Evolutionary conservation across 78 protist genomes (phyloP).

Genomic region (Dictyostelium citrinum): DNA sequence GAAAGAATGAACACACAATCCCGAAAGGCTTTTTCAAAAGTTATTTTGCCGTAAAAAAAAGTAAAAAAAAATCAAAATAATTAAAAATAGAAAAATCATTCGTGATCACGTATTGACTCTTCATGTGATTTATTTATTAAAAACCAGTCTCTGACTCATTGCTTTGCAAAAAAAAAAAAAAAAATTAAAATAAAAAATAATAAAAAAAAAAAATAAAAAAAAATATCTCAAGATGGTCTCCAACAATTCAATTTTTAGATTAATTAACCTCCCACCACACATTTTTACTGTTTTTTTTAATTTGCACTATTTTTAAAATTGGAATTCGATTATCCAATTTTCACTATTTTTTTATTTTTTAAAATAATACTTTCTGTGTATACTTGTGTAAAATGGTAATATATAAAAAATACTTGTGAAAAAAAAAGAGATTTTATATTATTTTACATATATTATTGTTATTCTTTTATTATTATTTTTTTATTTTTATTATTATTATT

Average conservation of each 20-base stretch:
- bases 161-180: background rate
- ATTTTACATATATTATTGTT: too few species aligned
- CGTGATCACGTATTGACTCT: background rate
- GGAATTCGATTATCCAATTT: too few species aligned
- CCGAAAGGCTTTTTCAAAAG: background rate
- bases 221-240: background rate
- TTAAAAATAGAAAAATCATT: background rate
- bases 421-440: too few species aligned
- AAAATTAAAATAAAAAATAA: background rate
- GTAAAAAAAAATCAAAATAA: background rate
- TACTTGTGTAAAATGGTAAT: too few species aligned
- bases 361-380: too few species aligned
- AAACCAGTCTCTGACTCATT: background rate
- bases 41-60: background rate
- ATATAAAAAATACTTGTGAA: too few species aligned
- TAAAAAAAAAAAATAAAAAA: background rate
- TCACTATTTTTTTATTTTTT: too few species aligned
- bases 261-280: too few species aligned
- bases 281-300: too few species aligned
- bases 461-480: too few species aligned
- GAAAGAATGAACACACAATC: background rate
- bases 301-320: too few species aligned
- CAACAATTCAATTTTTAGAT: background rate
- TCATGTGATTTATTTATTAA: background rate
- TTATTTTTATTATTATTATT: too few species aligned